phyloP scores from a whole-genome alignment of 495 filamentous ascomycete genomes.

The Aspergillus avenaceus region DNA sequence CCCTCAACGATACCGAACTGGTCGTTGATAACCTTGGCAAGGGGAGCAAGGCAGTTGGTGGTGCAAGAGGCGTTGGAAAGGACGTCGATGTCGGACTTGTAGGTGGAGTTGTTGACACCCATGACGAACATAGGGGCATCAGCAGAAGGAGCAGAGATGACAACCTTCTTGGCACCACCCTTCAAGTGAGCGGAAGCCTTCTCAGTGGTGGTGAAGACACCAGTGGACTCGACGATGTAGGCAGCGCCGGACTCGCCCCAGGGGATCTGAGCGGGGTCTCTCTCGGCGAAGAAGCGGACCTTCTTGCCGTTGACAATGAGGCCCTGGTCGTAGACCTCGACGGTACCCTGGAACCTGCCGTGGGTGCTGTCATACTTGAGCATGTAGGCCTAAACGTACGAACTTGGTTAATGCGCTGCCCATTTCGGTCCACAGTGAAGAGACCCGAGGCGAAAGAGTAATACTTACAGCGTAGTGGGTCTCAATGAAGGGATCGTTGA shows the following conservation, averaged over 20 bases:
- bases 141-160: slow-evolving; percentile 98
- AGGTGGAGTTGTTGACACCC: slow-evolving; percentile 94
- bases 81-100: slow-evolving; percentile 83
- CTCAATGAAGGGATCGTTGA: slow-evolving; percentile 99
- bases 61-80: slow-evolving; percentile 99
- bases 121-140: slow-evolving; percentile 99
- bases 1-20: slow-evolving; percentile 96
- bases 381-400: slow-evolving; percentile 79
- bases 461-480: slow-evolving; percentile 89
- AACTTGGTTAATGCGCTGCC: slow-evolving; percentile 7
- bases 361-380: slow-evolving; percentile 98
- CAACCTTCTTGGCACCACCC: slow-evolving; percentile 98
- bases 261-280: slow-evolving; percentile 86
- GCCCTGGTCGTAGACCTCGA: slow-evolving; percentile 68
- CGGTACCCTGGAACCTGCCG: slow-evolving; percentile 90
- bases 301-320: slow-evolving; percentile 93
- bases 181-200: slow-evolving; percentile 95
- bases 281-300: slow-evolving; percentile 92
- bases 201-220: slow-evolving; percentile 98
- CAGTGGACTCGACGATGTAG: slow-evolving; percentile 98
- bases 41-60: slow-evolving; percentile 98
- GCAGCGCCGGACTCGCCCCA: slow-evolving; percentile 85
- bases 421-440: no score
- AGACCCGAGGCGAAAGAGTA: no score
- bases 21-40: slow-evolving; percentile 98